Evolutionary conservation across 2,329 filamentous ascomycete genomes (phyloP), one percentile per base, ranked within the genome.

Genomic region (Colletotrichum sp.): DNA sequence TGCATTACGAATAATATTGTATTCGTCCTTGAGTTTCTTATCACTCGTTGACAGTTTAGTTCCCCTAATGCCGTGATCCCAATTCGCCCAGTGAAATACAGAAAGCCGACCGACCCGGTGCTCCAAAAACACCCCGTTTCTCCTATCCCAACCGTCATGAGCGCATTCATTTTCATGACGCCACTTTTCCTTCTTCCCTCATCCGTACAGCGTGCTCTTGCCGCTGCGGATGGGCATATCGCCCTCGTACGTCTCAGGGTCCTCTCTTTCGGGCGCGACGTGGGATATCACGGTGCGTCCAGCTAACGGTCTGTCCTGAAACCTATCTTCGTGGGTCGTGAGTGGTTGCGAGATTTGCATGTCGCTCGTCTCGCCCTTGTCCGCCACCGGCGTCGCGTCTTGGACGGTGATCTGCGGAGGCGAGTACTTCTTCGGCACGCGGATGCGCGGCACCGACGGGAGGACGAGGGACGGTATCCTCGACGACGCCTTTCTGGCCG

Each of bases 381-480:
- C 78, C 2, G 78, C 82, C 2, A 80, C 39, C 0, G 83, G 83
- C 3, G 82, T 83, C 2, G 84, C 81, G 13, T 65, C 79, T 15
- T 82, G 60, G 2, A 85, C 73, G 5, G 77, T 79, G 18, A 88
- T 82, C 16, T 79, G 78, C 0, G 86, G 87, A 2, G 87, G 86
- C 1, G 79, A 75, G 78, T 88, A 86, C 78, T 86, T 85, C 78
- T 85, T 88, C 0, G 88, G 85, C 13, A 86, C 79, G 0, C 83
- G 80, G 0, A 88, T 79, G 28, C 85, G 85, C 3, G 82, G 82
- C 1, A 88, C 76, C 0, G 86, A 86, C 0, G 87, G 85, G 3
- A 87, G 80, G 1, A 79, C 66, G 9, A 89, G 79, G 0, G 26
- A 82, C 0, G 86, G 84, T 1, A 86, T 81, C 36, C 26, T 28